These are phyloP conservation scores for Acanthamoeba sp. DNA, from an alignment of 208 protist species.

Conservation along the genomic window DNA sequence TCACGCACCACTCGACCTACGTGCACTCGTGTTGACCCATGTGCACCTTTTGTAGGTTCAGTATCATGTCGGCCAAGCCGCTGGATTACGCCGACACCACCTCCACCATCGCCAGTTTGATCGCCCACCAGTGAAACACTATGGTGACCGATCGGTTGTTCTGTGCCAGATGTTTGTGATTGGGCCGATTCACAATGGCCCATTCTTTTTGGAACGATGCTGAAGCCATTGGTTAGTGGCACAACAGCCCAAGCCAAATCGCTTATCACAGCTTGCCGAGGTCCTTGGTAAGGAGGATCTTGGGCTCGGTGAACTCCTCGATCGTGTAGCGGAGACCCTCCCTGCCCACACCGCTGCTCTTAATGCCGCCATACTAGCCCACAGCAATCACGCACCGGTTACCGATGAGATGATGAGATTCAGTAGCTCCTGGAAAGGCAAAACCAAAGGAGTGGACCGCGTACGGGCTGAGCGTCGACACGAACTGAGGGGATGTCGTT, in stretches of 20 bases:
- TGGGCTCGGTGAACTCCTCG: constrained; percentile 71
- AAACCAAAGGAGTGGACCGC: background rate
- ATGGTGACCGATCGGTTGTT: too few species aligned
- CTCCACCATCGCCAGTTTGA: background rate
- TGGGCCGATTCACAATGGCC: too few species aligned
- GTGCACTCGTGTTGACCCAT: too few species aligned
- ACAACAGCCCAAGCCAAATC: too few species aligned
- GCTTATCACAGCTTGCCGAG: constrained; percentile 67
- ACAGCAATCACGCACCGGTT: too few species aligned
- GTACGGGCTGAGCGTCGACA: constrained; percentile 61
- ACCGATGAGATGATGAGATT: too few species aligned
- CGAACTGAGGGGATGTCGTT: constrained; percentile 82
- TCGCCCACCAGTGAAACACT: background rate
- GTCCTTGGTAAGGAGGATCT: constrained; percentile 70
- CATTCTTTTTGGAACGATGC: too few species aligned
- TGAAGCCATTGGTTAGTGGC: too few species aligned
- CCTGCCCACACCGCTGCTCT: constrained; percentile 82
- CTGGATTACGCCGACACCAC: background rate
- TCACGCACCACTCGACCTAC: too few species aligned
- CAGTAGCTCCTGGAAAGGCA: too few species aligned
- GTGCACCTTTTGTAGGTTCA: too few species aligned
- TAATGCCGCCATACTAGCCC: constrained; percentile 85
- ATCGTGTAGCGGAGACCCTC: constrained; percentile 85
- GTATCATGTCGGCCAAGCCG: background rate
- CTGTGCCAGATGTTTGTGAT: too few species aligned